Conservation (phyloP, 495 filamentous ascomycete genomes). For the Xylaria castorea region DNA sequence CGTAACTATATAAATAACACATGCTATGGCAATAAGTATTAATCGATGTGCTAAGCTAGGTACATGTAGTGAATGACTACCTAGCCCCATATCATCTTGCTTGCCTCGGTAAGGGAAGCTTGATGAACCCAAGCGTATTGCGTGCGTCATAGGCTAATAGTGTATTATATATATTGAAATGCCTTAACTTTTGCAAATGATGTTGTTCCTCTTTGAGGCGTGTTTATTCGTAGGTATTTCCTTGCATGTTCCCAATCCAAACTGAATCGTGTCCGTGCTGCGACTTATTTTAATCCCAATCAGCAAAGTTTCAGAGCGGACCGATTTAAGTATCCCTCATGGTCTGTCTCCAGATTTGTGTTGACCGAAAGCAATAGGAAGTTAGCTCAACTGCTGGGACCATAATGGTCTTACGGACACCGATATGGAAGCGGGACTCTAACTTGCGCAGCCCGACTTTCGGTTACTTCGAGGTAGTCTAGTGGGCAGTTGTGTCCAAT, state of each 20-base stretch:
- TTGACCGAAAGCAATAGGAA: constrained; percentile 10
- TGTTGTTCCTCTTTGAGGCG: background rate
- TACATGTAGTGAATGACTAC: background rate
- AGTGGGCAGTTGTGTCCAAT: constrained; percentile 32
- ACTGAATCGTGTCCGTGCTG: background rate
- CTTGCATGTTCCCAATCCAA: background rate
- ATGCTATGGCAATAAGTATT: too few relatives aligned
- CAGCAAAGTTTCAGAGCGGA: background rate
- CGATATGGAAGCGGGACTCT: background rate
- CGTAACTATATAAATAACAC: too few relatives aligned
- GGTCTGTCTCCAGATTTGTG: constrained; percentile 3
- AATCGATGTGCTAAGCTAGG: too few relatives aligned
- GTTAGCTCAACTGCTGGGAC: background rate
- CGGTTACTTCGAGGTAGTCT: background rate
- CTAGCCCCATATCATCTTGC: background rate
- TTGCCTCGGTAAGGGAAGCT: background rate
- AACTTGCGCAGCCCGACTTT: constrained; percentile 14
- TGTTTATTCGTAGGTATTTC: background rate
- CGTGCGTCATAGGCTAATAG: background rate
- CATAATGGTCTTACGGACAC: background rate
- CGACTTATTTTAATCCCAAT: background rate
- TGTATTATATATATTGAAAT: background rate
- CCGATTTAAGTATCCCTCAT: background rate
- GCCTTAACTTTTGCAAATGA: background rate
- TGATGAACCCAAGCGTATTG: background rate